Evolutionary conservation across 768 basidiomycete genomes (phyloP), one percentile per base, ranked within the genome.

Genomic region (Artomyces pyxidatus): DNA sequence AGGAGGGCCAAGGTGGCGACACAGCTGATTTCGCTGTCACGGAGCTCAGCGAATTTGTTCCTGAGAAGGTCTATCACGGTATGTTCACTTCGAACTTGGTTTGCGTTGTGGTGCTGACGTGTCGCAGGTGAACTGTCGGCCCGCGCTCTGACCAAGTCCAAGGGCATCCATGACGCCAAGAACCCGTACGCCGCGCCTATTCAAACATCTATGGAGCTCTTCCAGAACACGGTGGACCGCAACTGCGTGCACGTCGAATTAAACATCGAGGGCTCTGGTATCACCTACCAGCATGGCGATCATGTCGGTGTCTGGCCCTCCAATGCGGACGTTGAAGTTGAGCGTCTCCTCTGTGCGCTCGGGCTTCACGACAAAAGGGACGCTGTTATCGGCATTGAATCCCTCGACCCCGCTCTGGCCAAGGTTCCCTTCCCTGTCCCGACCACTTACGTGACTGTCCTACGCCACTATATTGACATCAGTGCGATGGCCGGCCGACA

Each of bases 391-490:
- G 80, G 83, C 55, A 91, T 99, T 51, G 92, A 93, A 62, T 95
- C 92, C n/a, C 81, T 98, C 51, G 95, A 99, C 61, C 95, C 96
- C 17, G 92, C 94, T 14, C 76, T 99, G 26, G 95, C 95, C 50
- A 98, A 98, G 68, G 94, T 98, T 49, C 95, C 95, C 16, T 99
- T 98, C 84, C 95, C 96, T 11, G 88, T 93, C 17, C 95, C 95
- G 1, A 93, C 94, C 2, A 97, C 94, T 7, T 97, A 96, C 59
- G 79, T 75, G 51, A 86, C 92, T 42, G 91, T 97, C 54, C 81
- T 99, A 53, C 83, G 93, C 30, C 88, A 98, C 71, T 99, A 99
- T 67, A 84, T 98, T 64, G 95, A 99, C 62, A 92, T 98, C 63
- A 91, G 85, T 58, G 90, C 94, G 32, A 83, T 93, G 47, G 91